Evolutionary conservation across 1,139 yeast genomes (phyloP).

Genomic region (Pneumocystis canis): DNA sequence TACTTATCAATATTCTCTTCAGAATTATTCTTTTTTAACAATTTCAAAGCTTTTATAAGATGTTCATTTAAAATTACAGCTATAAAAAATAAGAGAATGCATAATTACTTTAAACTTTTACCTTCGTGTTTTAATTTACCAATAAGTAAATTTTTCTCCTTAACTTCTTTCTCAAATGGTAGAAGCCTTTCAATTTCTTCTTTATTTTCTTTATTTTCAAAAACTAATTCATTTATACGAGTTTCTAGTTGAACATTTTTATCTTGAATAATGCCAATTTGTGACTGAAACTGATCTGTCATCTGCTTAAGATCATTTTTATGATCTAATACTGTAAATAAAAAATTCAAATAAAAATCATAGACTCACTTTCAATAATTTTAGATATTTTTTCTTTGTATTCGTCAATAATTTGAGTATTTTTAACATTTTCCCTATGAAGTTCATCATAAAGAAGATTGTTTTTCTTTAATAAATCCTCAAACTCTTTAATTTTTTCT

Average conservation of each 20-base stretch:
- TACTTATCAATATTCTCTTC: constrained; percentile 36
- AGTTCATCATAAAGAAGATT: constrained; percentile 7
- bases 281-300: constrained; percentile 18
- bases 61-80: constrained; percentile 92
- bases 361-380: constrained; percentile 25
- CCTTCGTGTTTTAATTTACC: constrained; percentile 83
- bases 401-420: constrained; percentile 12
- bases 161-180: constrained; percentile 38
- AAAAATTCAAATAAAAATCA: background rate
- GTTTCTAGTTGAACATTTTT: constrained; percentile 15
- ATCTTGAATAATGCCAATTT: constrained; percentile 19
- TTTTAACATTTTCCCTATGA: constrained; percentile 12
- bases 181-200: constrained; percentile 20
- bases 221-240: constrained; percentile 17
- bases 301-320: constrained; percentile 26
- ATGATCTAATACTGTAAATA: constrained; percentile 25
- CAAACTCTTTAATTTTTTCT: constrained; percentile 25
- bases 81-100: background rate
- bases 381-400: constrained; percentile 23
- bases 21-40: constrained; percentile 53
- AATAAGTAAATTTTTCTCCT: constrained; percentile 61
- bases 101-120: background rate
- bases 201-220: constrained; percentile 17
- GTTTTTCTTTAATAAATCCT: constrained; percentile 13
- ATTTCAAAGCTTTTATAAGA: constrained; percentile 70